Percentiles rank a stretch among this genome's conserved stretches.
These are phyloP conservation scores for Mitragyna speciosa DNA, from an alignment of 257 asterid genomes.

Conservation along the genomic window DNA sequence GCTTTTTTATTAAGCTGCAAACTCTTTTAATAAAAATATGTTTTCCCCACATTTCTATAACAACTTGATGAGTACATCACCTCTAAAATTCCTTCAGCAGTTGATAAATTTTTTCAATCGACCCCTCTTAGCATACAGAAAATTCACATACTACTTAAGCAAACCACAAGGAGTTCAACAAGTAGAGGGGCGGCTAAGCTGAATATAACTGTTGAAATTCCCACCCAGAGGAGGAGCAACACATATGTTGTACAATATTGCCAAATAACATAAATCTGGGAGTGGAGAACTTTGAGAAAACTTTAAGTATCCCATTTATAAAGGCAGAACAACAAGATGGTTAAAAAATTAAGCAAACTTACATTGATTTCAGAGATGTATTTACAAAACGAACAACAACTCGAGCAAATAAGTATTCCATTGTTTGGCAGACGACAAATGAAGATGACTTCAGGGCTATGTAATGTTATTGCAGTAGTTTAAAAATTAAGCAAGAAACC, in stretches of 20 bases:
- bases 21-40: background rate
- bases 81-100: background rate
- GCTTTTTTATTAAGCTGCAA: background rate
- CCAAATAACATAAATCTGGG: background rate
- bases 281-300: background rate
- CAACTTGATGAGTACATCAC: background rate
- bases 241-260: background rate
- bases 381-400: background rate
- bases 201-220: background rate
- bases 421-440: background rate
- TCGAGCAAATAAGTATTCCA: background rate
- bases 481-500: background rate
- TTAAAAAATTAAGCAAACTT: background rate
- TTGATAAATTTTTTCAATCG: background rate
- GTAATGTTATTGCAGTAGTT: background rate
- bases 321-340: background rate
- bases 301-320: background rate
- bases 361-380: background rate
- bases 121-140: background rate
- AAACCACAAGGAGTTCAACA: background rate
- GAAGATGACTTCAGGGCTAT: background rate
- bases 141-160: background rate
- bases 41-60: background rate
- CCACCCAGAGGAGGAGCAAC: background rate
- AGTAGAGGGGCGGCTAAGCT: background rate